Conservation (phyloP, 2,329 filamentous ascomycete genomes). For the Penicillium occitanis region DNA sequence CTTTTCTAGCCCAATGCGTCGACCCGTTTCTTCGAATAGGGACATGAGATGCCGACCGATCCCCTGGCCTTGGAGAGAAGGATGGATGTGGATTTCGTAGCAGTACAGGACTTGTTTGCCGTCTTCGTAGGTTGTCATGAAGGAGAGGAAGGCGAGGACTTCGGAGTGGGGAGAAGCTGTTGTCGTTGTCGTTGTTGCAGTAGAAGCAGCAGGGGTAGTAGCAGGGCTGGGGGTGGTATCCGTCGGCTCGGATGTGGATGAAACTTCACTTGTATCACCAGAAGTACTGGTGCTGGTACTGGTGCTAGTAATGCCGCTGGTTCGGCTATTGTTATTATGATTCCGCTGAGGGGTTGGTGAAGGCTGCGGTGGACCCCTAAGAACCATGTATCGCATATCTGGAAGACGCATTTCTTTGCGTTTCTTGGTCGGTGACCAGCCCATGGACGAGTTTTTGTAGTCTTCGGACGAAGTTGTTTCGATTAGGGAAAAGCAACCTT, state of each 20-base stretch:
- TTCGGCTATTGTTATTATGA: neutral
- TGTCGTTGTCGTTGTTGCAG: neutral
- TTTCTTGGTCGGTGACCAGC: constrained; percentile 58
- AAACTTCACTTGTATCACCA: neutral
- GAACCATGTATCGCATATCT: constrained; percentile 60
- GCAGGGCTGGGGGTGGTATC: neutral
- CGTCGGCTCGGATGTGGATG: neutral
- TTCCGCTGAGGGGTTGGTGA: neutral
- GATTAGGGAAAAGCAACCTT: constrained; percentile 56
- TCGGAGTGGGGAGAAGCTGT: neutral
- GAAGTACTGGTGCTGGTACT: neutral
- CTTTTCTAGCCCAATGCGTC: constrained; percentile 51
- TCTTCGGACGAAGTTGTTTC: constrained; percentile 54
- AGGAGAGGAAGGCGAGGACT: constrained; percentile 51
- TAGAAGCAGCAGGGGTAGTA: neutral
- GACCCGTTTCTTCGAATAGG: constrained; percentile 50
- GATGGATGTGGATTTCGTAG: constrained; percentile 61
- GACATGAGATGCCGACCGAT: constrained; percentile 54
- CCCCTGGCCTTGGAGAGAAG: constrained; percentile 48
- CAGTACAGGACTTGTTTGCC: constrained; percentile 59
- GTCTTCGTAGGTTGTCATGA: constrained; percentile 59
- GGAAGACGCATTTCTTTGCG: constrained; percentile 57
- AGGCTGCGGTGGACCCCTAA: constrained; percentile 30
- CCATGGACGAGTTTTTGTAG: constrained; percentile 53
- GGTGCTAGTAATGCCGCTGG: neutral